Evolutionary conservation across 352 stramenopile genomes (phyloP).

Genomic region (Phytophthora sansomeana): DNA sequence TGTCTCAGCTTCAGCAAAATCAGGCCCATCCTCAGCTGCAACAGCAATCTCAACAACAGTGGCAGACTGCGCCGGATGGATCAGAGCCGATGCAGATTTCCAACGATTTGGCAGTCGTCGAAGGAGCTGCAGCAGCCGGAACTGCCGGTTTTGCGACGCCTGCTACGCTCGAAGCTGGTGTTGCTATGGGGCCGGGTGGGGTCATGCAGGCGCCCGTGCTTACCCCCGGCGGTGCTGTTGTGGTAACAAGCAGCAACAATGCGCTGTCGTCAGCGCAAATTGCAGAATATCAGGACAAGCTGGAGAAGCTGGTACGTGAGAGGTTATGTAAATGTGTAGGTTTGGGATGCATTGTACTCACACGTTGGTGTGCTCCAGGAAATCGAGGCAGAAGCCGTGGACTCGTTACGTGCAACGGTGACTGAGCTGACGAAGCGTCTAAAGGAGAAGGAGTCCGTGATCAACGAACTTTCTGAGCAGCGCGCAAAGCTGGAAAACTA

Average conservation of each 20-base stretch:
- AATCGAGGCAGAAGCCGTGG: slow-evolving; percentile 66
- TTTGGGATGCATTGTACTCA: slow-evolving; percentile 17
- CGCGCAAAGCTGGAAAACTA: slow-evolving; percentile 91
- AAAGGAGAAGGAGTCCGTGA: slow-evolving; percentile 91
- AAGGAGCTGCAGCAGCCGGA: slow-evolving; percentile 23
- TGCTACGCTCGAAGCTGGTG: slow-evolving; percentile 36
- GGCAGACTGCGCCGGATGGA: slow-evolving; percentile 33
- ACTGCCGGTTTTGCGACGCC: slow-evolving; percentile 30
- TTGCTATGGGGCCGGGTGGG: slow-evolving; percentile 29
- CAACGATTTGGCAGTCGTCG: slow-evolving; percentile 34
- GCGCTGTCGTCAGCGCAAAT: slow-evolving; percentile 57
- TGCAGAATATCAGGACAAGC: slow-evolving; percentile 77
- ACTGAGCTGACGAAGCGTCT: slow-evolving; percentile 81
- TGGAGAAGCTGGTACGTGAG: slow-evolving; percentile 68
- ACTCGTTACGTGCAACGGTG: slow-evolving; percentile 84
- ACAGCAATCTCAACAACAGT: slow-evolving; percentile 31
- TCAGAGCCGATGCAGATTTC: slow-evolving; percentile 55
- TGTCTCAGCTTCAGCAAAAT: slow-evolving; percentile 35
- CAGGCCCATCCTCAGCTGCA: slow-evolving; percentile 25
- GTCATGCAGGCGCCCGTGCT: slow-evolving; percentile 35
- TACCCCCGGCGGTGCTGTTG: slow-evolving; percentile 30
- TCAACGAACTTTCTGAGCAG: slow-evolving; percentile 90
- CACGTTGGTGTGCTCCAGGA: slow-evolving; percentile 36
- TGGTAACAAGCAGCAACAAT: slow-evolving; percentile 55
- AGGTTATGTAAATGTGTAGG: slow-evolving; percentile 4